Evolutionary conservation across 352 stramenopile genomes (phyloP), one percentile per base, ranked within the genome.

Genomic region (Pythium scleroteichum): DNA sequence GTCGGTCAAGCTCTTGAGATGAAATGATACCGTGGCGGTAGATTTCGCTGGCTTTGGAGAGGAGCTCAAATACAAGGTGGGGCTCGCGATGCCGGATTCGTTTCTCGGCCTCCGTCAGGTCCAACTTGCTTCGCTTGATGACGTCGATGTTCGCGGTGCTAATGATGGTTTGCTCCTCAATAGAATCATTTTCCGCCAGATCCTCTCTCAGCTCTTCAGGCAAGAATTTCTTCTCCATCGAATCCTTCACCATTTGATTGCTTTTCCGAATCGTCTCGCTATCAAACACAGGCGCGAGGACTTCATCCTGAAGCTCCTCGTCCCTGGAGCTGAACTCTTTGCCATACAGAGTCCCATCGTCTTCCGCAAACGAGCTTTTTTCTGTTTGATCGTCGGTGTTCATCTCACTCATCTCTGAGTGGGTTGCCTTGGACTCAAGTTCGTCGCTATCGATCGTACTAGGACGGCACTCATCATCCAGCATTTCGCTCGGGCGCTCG

Each of bases 201-300:
- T 66, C 59, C 47, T 62, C 51, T 10, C 47, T 19, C 8, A 93
- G 69, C 50, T 93, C 83, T 10, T 69, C 69, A 0, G 83, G 83
- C 17, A 93, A 66, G 51, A 93, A 93, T 56, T 89, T 91, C 45
- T 88, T 79, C 51, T 88, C 88, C 81, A 93, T 90, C 52, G 83
- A 87, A 54, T 93, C 83, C 0, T 69, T 69, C n/a, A 93, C 78
- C 44, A 93, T 85, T 65, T 90, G 85, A 35, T 85, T 76, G 59
- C 81, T 90, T 14, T 81, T 79, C 16, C 75, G 69, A 27, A 86
- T 78, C 4, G 78, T 72, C 47, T 76, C 76, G 29, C 74, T 73
- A 47, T 84, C 68, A 48, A 89, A 73, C 29, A 90, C 71, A 0
- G 76, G 76, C 7, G 74, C 64, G n/a, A 87, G 56, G 13, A 80